phyloP scores from a whole-genome alignment of 225 moss, liverwort and hornwort species.

The Antitrichia curtipendula region DNA sequence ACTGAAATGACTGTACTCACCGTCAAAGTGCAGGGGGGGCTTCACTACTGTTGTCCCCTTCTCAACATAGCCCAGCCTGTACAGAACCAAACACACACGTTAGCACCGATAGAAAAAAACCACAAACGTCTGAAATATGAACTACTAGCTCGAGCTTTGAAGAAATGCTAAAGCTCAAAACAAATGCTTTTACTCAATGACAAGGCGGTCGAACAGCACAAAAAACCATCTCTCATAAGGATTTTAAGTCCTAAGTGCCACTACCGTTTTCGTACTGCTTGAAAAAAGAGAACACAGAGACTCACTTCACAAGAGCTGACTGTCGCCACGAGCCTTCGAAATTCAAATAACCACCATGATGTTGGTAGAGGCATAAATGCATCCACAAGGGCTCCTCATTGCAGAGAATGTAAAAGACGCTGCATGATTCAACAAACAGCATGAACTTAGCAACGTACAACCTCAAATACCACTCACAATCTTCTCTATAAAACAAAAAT shows the following conservation, averaged over 20 bases:
- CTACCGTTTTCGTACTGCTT: neutral
- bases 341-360: constrained; percentile 48
- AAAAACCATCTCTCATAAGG: neutral
- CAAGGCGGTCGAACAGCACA: neutral
- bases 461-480: neutral
- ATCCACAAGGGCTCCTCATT: constrained; percentile 98
- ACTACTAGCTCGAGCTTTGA: neutral
- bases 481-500: neutral
- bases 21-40: constrained; percentile 56
- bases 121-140: neutral
- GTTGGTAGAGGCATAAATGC: constrained; percentile 69
- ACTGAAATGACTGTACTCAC: constrained; percentile 19
- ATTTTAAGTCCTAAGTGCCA: neutral
- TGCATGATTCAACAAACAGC: constrained; percentile 2
- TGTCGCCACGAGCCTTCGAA: constrained; percentile 87
- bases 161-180: neutral
- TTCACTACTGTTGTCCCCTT: constrained; percentile 15
- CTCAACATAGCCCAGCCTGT: constrained; percentile 32
- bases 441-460: neutral
- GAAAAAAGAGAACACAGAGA: neutral
- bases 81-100: constrained; percentile 8
- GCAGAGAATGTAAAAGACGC: constrained; percentile 84
- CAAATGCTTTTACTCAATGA: neutral
- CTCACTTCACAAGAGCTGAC: constrained; percentile 77
- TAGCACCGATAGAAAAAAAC: neutral